phyloP scores from a whole-genome alignment of 2,329 filamentous ascomycete genomes.

The Colletotrichum limetticola region DNA sequence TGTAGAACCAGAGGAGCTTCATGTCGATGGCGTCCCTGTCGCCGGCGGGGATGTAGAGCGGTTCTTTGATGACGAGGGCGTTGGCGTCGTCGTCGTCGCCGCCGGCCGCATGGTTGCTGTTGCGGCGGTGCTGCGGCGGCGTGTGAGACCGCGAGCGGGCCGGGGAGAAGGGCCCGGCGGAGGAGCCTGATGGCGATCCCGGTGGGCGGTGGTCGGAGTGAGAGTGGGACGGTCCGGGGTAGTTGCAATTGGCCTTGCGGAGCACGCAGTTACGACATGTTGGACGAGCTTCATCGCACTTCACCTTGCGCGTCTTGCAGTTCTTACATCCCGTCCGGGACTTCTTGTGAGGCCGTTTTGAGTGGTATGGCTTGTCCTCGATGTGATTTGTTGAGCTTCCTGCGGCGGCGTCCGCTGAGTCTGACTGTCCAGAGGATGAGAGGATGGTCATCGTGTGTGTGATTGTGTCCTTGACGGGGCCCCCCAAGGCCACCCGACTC shows the following conservation, averaged over 20 bases:
- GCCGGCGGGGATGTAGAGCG: constrained; percentile 42
- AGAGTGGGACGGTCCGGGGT: constrained; percentile 44
- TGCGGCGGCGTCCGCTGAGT: neutral
- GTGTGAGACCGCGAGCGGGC: constrained; percentile 16
- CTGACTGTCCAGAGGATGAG: constrained; percentile 18
- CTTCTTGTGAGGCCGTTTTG: constrained; percentile 67
- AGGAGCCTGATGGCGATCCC: constrained; percentile 20
- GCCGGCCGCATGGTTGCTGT: neutral
- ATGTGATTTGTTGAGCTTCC: neutral
- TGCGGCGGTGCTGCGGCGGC: constrained; percentile 1
- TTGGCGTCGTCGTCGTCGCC: constrained; percentile 13
- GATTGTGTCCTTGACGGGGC: constrained; percentile 1
- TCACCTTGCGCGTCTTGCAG: constrained; percentile 66
- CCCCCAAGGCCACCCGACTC: neutral
- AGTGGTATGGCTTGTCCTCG: constrained; percentile 46
- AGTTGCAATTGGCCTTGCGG: constrained; percentile 60
- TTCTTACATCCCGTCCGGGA: constrained; percentile 63
- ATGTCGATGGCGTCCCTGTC: constrained; percentile 55
- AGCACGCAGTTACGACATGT: constrained; percentile 60
- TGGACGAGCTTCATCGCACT: constrained; percentile 64
- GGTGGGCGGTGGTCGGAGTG: constrained; percentile 9
- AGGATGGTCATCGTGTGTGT: constrained; percentile 19
- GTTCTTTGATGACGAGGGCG: constrained; percentile 37
- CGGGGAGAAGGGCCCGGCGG: constrained; percentile 9
- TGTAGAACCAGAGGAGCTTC: constrained; percentile 67